Evolutionary conservation across 257 asterid genomes (phyloP).

Genomic region (Solanum pinnatisectum): DNA sequence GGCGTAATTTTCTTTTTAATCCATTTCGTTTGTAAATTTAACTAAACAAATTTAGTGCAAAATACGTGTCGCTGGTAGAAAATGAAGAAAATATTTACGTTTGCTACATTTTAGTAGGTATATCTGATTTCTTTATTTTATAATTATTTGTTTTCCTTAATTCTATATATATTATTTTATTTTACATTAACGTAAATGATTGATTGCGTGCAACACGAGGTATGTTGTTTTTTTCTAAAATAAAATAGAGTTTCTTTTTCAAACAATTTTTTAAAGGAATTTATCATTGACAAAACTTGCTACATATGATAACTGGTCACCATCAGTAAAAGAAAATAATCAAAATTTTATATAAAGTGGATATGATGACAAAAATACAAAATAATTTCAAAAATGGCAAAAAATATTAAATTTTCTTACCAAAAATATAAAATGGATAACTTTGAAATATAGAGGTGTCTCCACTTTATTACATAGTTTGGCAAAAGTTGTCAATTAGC

Average conservation of each 20-base stretch:
- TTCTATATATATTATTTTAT: not conserved
- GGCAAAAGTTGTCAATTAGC: not conserved
- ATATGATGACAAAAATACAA: not conserved
- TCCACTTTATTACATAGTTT: not conserved
- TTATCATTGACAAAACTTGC: not conserved
- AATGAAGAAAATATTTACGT: not conserved
- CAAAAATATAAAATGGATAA: too few species aligned
- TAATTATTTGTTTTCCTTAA: not conserved
- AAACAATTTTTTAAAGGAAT: not conserved
- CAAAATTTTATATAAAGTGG: not conserved
- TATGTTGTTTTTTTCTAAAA: not conserved
- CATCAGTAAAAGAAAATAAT: not conserved
- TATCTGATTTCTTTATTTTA: not conserved
- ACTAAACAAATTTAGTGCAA: not conserved
- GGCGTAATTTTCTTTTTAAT: not conserved
- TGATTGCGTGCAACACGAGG: not conserved
- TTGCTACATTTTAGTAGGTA: not conserved
- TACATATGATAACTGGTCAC: not conserved
- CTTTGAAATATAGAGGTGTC: not conserved
- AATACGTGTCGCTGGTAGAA: not conserved
- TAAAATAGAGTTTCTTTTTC: not conserved
- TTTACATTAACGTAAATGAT: not conserved
- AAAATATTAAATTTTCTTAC: not conserved
- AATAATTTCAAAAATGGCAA: not conserved
- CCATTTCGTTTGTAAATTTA: not conserved